Base-by-base conservation (phyloP, 345 rosid genomes). In the Salix koriyanagi region DNA sequence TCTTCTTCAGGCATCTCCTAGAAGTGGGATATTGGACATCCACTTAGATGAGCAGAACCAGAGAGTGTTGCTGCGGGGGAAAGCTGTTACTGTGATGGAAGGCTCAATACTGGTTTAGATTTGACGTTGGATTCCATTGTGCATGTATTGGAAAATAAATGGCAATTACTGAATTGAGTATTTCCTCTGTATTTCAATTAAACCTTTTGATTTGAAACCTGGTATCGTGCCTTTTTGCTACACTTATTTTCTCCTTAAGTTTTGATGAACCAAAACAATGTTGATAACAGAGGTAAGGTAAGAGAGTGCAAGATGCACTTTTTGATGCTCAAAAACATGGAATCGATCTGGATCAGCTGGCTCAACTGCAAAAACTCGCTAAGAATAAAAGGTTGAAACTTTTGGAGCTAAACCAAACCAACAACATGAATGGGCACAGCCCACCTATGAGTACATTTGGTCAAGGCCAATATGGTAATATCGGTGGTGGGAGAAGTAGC, bases 81-180 rank as follows among this genome's bases (percentile, higher is more conserved):
- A 88, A 79, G 90, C 98, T 34, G 86, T 89, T 4, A 84, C 86
- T 67, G 86, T 90, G 23, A 94, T 90, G 96, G 84, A 87, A 75
- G 97, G 98, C 78, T 84, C 81, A 74, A 48, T 92, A 72, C 75
- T 90, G 44, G 95, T 84, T 67, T 94, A 81, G 77, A 78, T 67
- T 39, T 9, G 5, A 23, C 1, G 16, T 30, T 62, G 50, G 15
- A 32, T 30, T 14, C 7, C 41, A 18, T 34, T 30, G 41, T 28
- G 39, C 19, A 65, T 65, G 39, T 65, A 65, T 15, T 42, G 34
- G 8, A 65, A 23, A 28, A 28, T 15, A 30, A 65, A 65, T 65
- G 69, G 42, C 12, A 2, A 1, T 64, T 64, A 44, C 4, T 44
- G 50, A 1, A 23, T 26, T 64, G 30, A 26, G 32, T 1, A 11